Conservation (phyloP, 2,329 filamentous ascomycete genomes). For the Didymella arachidicola region DNA sequence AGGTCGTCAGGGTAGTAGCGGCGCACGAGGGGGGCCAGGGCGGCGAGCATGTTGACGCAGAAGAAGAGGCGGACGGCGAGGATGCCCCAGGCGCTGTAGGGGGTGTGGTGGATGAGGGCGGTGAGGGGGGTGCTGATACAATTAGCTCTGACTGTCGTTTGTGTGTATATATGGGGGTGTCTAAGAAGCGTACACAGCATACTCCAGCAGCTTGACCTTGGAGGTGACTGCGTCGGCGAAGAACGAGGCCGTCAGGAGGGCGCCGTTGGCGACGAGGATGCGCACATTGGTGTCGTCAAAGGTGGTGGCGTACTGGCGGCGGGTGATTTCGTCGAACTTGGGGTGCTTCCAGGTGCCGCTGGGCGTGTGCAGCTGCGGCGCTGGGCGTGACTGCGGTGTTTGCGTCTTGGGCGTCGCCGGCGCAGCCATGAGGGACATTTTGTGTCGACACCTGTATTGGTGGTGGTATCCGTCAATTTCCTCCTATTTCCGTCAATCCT, state of each 20-base stretch:
- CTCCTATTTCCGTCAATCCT: background rate
- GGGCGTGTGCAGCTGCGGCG: conserved; percentile 44
- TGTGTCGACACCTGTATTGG: background rate
- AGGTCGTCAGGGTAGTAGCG: conserved; percentile 71
- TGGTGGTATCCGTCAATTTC: no score
- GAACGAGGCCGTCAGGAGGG: conserved; percentile 61
- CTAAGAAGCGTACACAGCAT: conserved; percentile 31
- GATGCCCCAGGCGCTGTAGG: conserved; percentile 52
- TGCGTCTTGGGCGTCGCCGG: conserved; percentile 37
- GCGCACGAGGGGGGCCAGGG: conserved; percentile 75
- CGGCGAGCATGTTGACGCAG: conserved; percentile 70
- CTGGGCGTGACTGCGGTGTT: conserved; percentile 35
- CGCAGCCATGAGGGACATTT: conserved; percentile 26
- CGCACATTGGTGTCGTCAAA: conserved; percentile 81
- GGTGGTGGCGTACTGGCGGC: conserved; percentile 76
- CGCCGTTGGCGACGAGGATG: conserved; percentile 72
- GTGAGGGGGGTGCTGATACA: conserved; percentile 47
- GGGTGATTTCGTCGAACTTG: conserved; percentile 83
- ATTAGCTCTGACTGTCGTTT: background rate
- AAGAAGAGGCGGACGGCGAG: conserved; percentile 63
- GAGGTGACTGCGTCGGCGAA: conserved; percentile 36
- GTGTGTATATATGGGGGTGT: no score
- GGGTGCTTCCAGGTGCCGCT: conserved; percentile 91
- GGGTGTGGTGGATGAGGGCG: conserved; percentile 46
- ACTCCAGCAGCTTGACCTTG: conserved; percentile 32